A percentile compares a stretch with the other conserved stretches of the same genome.
Conservation (phyloP, 2,329 filamentous ascomycete genomes). For the Botryosphaeria dothidea region DNA sequence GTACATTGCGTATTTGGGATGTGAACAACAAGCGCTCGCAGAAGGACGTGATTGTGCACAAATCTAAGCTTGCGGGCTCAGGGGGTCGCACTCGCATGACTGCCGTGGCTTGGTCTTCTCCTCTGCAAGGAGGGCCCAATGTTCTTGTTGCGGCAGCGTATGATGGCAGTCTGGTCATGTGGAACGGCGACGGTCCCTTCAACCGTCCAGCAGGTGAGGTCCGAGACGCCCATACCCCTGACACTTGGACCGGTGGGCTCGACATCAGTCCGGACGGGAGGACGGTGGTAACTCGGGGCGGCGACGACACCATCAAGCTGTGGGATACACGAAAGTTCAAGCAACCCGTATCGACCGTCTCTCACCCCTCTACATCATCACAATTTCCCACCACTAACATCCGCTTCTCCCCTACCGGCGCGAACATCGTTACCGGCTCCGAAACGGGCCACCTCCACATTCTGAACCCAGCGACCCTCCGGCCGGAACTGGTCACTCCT, state of each 20-base stretch:
- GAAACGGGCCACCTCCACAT: slow-evolving; percentile 85
- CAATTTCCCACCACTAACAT: slow-evolving; percentile 86
- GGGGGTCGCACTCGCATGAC: slow-evolving; percentile 94
- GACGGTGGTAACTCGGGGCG: slow-evolving; percentile 86
- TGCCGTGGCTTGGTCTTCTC: slow-evolving; percentile 80
- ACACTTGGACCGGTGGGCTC: slow-evolving; percentile 89
- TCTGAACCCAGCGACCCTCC: slow-evolving; percentile 87
- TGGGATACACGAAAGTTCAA: slow-evolving; percentile 99
- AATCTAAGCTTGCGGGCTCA: slow-evolving; percentile 83
- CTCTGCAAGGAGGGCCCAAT: slow-evolving; percentile 57
- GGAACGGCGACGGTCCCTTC: slow-evolving; percentile 84
- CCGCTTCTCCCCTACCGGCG: slow-evolving; percentile 79
- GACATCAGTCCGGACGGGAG: slow-evolving; percentile 90
- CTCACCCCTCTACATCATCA: slow-evolving; percentile 78
- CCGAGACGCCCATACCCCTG: slow-evolving; percentile 74
- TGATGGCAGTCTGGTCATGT: slow-evolving; percentile 90
- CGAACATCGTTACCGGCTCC: slow-evolving; percentile 87
- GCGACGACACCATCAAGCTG: slow-evolving; percentile 89
- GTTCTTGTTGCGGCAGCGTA: slow-evolving; percentile 79
- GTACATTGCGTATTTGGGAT: slow-evolving; percentile 95
- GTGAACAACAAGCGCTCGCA: slow-evolving; percentile 87
- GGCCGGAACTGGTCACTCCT: slow-evolving; percentile 79
- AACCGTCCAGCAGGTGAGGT: slow-evolving; percentile 81
- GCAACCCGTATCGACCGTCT: slow-evolving; percentile 75
- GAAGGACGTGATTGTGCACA: slow-evolving; percentile 93